phyloP scores from a whole-genome alignment of 2,329 filamentous ascomycete genomes.

The Coniochaeta pulveracea region DNA sequence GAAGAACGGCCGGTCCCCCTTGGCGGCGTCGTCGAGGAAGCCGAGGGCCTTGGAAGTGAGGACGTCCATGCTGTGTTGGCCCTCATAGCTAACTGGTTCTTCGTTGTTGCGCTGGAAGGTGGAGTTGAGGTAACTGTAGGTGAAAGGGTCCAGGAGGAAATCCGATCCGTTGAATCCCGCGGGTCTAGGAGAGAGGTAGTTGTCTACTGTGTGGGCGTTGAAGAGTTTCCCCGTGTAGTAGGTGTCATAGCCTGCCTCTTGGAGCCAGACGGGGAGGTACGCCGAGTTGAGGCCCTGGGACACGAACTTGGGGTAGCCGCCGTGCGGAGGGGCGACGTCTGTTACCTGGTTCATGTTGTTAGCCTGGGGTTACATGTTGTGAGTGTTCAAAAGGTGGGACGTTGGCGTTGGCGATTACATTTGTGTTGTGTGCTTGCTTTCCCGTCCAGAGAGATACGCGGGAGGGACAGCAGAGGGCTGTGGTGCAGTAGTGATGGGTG shows the following conservation, averaged over 20 bases:
- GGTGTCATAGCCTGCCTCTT: slow-evolving; percentile 37
- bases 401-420: too few relatives aligned
- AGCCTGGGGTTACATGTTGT: too few relatives aligned
- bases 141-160: slow-evolving; percentile 53
- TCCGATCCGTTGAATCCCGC: slow-evolving; percentile 45
- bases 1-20: slow-evolving; percentile 37
- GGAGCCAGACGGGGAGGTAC: slow-evolving; percentile 39
- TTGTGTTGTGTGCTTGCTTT: slow-evolving; percentile 51
- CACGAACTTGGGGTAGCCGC: slow-evolving; percentile 38
- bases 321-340: too few relatives aligned
- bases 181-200: slow-evolving; percentile 38
- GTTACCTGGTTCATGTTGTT: too few relatives aligned
- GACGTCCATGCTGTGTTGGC: slow-evolving; percentile 14
- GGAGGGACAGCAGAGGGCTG: slow-evolving; percentile 51
- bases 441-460: slow-evolving; percentile 51
- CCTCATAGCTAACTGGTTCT: slow-evolving; percentile 21
- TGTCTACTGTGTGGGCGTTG: slow-evolving; percentile 35
- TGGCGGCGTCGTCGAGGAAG: slow-evolving; percentile 2
- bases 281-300: slow-evolving; percentile 35
- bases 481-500: slow-evolving; percentile 48
- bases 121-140: slow-evolving; percentile 57
- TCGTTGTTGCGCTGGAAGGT: slow-evolving; percentile 51
- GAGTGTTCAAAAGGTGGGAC: too few relatives aligned
- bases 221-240: slow-evolving; percentile 46
- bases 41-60: slow-evolving; percentile 1